These are phyloP conservation scores for Pelargonium citronellum DNA, from an alignment of 441 rosid species.

Conservation along the genomic window DNA sequence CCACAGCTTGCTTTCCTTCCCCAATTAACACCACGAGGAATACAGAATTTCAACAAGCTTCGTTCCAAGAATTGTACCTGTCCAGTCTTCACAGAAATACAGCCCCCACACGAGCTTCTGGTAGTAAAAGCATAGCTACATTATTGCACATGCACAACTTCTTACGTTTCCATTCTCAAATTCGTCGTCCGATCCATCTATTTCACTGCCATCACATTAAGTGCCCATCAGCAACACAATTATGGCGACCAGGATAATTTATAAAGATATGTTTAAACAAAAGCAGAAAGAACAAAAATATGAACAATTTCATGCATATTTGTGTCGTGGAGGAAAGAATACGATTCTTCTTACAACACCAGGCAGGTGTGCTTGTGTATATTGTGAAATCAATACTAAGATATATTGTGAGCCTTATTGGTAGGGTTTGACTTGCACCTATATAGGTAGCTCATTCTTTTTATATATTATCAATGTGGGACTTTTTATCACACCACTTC, in stretches of 20 bases:
- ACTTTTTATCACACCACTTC: no score
- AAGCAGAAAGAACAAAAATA: no score
- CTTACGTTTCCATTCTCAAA: constrained; percentile 51
- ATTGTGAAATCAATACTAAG: no score
- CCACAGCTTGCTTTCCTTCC: constrained; percentile 19
- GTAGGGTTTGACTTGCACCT: no score
- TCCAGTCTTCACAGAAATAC: constrained; percentile 10
- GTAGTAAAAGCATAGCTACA: constrained; percentile 41
- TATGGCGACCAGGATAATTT: neutral
- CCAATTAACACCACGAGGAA: constrained; percentile 18
- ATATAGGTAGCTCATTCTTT: no score
- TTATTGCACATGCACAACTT: constrained; percentile 74
- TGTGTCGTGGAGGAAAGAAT: no score
- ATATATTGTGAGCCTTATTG: no score
- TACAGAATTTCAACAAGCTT: constrained; percentile 19
- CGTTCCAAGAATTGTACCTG: constrained; percentile 20
- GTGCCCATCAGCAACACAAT: constrained; percentile 22
- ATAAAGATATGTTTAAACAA: neutral
- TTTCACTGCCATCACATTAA: constrained; percentile 57
- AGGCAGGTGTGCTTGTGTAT: no score
- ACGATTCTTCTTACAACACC: no score
- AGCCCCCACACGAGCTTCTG: constrained; percentile 6
- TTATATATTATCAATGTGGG: no score
- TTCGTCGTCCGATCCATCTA: constrained; percentile 72
- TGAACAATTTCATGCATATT: no score